Evolutionary conservation across 2,329 filamentous ascomycete species (phyloP).

Genomic region (Penicillium sclerotigenum): DNA sequence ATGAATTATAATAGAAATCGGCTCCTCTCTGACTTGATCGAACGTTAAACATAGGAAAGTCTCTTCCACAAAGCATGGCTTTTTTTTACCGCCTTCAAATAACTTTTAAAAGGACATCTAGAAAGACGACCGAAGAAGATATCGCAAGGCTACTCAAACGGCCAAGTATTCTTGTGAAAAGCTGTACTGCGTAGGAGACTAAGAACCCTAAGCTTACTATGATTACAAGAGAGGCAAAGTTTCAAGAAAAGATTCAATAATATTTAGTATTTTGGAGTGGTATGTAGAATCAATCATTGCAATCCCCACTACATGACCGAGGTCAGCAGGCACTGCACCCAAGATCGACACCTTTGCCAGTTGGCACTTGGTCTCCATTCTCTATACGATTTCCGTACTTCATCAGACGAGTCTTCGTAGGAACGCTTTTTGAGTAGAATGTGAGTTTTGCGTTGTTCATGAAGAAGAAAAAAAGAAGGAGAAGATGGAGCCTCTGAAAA

Average conservation of each 20-base stretch:
- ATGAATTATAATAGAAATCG: conserved; percentile 2
- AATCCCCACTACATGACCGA: conserved; percentile 50
- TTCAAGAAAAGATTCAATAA: background rate
- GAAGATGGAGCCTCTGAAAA: conserved; percentile 18
- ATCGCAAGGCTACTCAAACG: too few species aligned
- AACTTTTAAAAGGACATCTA: too few species aligned
- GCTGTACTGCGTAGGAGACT: too few species aligned
- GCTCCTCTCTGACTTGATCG: background rate
- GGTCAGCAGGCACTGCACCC: conserved; percentile 55
- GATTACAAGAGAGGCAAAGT: background rate
- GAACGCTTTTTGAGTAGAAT: conserved; percentile 58
- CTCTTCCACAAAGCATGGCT: too few species aligned
- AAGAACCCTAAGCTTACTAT: background rate
- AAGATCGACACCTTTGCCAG: conserved; percentile 50
- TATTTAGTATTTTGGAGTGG: conserved; percentile 1
- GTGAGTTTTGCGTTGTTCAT: conserved; percentile 58
- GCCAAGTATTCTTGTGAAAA: too few species aligned
- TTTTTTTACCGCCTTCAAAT: too few species aligned
- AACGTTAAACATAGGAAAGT: too few species aligned
- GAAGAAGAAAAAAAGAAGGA: conserved; percentile 39
- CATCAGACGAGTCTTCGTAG: conserved; percentile 54
- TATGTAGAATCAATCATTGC: conserved; percentile 59
- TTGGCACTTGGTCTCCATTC: conserved; percentile 51
- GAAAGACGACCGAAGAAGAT: too few species aligned
- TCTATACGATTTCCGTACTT: conserved; percentile 57